Percentiles rank a stretch among this genome's conserved stretches.
Conservation (phyloP, 164 flowering plant species). For the Euptelea pleiosperma region DNA sequence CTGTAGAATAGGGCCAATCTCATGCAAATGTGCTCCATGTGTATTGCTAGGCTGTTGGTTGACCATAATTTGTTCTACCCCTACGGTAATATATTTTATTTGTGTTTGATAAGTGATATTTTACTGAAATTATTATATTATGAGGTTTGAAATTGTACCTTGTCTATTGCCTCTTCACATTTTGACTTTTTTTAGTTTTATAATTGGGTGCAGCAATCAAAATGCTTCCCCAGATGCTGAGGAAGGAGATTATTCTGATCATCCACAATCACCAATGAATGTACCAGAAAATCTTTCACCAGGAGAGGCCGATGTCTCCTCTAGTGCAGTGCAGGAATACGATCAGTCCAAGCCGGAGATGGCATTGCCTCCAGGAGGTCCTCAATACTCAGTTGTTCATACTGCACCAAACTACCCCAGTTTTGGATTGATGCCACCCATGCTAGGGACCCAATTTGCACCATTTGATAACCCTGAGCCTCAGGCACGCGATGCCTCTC, state of each 20-base stretch:
- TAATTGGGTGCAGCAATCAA: constrained; percentile 38
- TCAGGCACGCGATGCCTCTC: constrained; percentile 70
- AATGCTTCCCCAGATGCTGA: constrained; percentile 30
- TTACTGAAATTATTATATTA: neutral
- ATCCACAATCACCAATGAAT: constrained; percentile 36
- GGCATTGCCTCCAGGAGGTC: constrained; percentile 43
- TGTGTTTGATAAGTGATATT: too few relatives aligned
- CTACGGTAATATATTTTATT: too few relatives aligned
- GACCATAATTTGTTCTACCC: neutral
- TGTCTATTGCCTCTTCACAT: neutral
- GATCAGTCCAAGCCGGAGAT: constrained; percentile 54
- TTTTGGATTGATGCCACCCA: constrained; percentile 60
- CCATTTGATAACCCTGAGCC: constrained; percentile 64
- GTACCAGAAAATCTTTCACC: constrained; percentile 37
- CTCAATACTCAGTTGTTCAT: constrained; percentile 50
- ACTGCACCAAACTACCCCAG: constrained; percentile 47
- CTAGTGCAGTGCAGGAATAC: constrained; percentile 36
- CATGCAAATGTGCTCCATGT: neutral
- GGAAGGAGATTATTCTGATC: constrained; percentile 42
- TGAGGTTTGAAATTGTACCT: neutral
- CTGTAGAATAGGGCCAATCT: too few relatives aligned
- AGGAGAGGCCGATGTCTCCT: constrained; percentile 39
- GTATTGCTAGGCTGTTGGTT: neutral
- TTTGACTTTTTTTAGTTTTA: neutral
- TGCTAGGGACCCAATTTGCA: constrained; percentile 53